These are phyloP conservation scores for Paratinospora sagittata DNA, from an alignment of 164 flowering plant genomes.

Conservation along the genomic window DNA sequence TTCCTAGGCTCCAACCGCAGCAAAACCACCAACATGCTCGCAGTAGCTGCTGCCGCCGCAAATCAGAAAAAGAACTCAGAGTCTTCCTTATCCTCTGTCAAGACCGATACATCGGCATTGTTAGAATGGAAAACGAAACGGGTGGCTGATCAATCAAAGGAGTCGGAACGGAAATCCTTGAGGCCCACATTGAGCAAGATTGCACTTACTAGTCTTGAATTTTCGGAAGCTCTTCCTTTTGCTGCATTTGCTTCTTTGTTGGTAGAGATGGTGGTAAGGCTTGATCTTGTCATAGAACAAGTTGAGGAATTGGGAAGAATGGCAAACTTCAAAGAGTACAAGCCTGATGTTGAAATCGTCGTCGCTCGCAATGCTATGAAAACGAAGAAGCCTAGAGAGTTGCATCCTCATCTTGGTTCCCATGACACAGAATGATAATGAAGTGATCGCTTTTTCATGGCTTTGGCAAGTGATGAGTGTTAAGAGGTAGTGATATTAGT, in stretches of 20 bases:
- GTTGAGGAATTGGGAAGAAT: slow-evolving; percentile 73
- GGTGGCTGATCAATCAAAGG: slow-evolving; percentile 18
- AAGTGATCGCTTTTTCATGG: background rate
- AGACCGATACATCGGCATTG: slow-evolving; percentile 49
- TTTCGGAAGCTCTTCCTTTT: slow-evolving; percentile 92
- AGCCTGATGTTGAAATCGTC: slow-evolving; percentile 28
- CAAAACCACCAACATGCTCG: slow-evolving; percentile 36
- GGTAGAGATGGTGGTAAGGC: slow-evolving; percentile 79
- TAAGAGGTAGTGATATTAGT: background rate
- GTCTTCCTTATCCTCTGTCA: slow-evolving; percentile 42
- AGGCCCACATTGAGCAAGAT: slow-evolving; percentile 73
- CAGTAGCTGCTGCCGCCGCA: slow-evolving; percentile 41
- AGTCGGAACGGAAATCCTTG: slow-evolving; percentile 30
- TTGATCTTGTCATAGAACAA: slow-evolving; percentile 70
- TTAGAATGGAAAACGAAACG: slow-evolving; percentile 49
- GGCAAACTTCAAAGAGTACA: slow-evolving; percentile 55
- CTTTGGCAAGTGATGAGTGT: background rate
- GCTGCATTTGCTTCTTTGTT: slow-evolving; percentile 94
- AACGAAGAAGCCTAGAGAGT: slow-evolving; percentile 8
- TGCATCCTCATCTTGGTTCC: slow-evolving; percentile 6
- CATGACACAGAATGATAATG: background rate
- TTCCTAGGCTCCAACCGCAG: slow-evolving; percentile 51
- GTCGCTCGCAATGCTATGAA: slow-evolving; percentile 19
- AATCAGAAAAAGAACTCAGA: slow-evolving; percentile 19
- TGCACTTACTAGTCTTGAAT: slow-evolving; percentile 71